These are phyloP conservation scores for Ophiocordyceps unilateralis DNA, from an alignment of 2,329 filamentous ascomycete species.

Conservation along the genomic window DNA sequence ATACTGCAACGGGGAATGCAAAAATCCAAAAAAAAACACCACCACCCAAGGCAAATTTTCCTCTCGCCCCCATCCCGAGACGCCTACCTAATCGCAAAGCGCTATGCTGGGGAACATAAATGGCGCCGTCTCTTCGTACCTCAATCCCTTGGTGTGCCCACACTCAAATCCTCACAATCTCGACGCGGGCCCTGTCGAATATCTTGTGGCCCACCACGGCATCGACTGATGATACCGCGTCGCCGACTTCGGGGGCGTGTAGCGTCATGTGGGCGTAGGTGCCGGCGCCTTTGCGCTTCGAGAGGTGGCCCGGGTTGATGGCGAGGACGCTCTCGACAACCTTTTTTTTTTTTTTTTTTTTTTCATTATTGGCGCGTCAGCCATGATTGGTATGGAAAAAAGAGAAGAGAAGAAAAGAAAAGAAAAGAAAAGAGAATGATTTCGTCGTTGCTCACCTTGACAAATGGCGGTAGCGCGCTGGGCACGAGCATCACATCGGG, in stretches of 20 bases:
- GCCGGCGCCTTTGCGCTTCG: slow-evolving; percentile 68
- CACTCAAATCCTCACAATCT: slow-evolving; percentile 59
- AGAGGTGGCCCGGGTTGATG: slow-evolving; percentile 78
- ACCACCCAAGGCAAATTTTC: background rate
- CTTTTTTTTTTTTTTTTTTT: slow-evolving; percentile 23
- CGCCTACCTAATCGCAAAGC: background rate
- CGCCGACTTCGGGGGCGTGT: slow-evolving; percentile 42
- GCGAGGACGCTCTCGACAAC: slow-evolving; percentile 80
- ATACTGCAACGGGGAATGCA: no score
- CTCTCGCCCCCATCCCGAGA: background rate
- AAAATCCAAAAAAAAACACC: no score
- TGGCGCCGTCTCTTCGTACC: background rate
- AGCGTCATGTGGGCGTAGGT: slow-evolving; percentile 72
- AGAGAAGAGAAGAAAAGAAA: background rate
- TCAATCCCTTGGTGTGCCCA: no score
- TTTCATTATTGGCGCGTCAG: no score
- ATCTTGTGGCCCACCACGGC: slow-evolving; percentile 55
- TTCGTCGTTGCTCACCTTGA: slow-evolving; percentile 45
- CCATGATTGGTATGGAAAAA: no score
- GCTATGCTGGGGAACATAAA: background rate
- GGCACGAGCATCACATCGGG: slow-evolving; percentile 77
- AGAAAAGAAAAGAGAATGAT: background rate
- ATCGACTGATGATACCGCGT: slow-evolving; percentile 32
- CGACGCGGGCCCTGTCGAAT: slow-evolving; percentile 69
- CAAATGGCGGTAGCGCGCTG: slow-evolving; percentile 70